Evolutionary conservation across 2,329 filamentous ascomycete species (phyloP).

Genomic region (Cordyceps tenuipes): DNA sequence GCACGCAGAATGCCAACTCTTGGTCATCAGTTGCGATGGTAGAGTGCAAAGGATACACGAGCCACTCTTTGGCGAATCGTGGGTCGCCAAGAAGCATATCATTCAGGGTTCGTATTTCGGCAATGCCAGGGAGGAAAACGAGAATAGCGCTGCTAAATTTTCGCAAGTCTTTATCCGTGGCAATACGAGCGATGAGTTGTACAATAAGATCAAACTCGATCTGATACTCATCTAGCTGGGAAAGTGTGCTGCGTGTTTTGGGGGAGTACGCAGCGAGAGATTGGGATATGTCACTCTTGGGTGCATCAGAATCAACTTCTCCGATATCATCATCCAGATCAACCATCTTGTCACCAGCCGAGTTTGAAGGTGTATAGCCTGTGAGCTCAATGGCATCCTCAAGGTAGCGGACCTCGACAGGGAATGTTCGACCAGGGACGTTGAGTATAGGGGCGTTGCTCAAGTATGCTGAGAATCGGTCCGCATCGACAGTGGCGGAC

Average conservation of each 20-base stretch:
- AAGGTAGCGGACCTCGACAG: conserved; percentile 77
- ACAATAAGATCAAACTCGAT: conserved; percentile 85
- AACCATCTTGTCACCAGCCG: conserved; percentile 42
- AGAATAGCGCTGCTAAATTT: conserved; percentile 82
- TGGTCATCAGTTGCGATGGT: conserved; percentile 95
- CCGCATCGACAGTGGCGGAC: conserved; percentile 93
- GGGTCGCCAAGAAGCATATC: conserved; percentile 74
- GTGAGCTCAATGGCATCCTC: conserved; percentile 91
- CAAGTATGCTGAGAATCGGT: conserved; percentile 83
- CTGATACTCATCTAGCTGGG: conserved; percentile 79
- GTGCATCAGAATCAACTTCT: conserved; percentile 35
- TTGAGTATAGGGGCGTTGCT: conserved; percentile 78
- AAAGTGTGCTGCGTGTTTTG: conserved; percentile 65
- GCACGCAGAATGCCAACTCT: conserved; percentile 82
- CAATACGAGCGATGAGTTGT: conserved; percentile 68
- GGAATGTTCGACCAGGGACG: conserved; percentile 88
- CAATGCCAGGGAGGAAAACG: conserved; percentile 92
- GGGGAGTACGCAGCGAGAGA: conserved; percentile 65
- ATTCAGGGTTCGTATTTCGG: conserved; percentile 82
- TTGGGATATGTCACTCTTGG: conserved; percentile 51
- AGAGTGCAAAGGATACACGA: conserved; percentile 84
- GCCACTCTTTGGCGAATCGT: conserved; percentile 68
- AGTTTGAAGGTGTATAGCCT: conserved; percentile 51
- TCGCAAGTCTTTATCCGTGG: conserved; percentile 55
- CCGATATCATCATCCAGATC: conserved; percentile 56